phyloP scores from a whole-genome alignment of 495 filamentous ascomycete genomes.

The Coniosporium apollinis region DNA sequence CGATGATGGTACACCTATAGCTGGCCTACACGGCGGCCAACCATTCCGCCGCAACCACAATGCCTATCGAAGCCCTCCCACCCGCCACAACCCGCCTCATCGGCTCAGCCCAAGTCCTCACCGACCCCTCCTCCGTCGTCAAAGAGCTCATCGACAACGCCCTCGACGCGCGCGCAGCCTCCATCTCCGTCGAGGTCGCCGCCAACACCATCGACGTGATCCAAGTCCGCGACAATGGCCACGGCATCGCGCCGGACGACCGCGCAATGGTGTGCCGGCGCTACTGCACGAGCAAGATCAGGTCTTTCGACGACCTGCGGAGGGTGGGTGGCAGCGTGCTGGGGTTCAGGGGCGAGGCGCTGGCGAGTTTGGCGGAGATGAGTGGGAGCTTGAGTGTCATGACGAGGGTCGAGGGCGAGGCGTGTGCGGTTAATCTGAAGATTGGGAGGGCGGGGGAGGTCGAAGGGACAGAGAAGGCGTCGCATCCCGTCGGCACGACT shows the following conservation, averaged over 20 bases:
- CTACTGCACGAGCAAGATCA: conserved; percentile 77
- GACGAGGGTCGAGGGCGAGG: conserved; percentile 54
- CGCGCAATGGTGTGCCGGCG: conserved; percentile 47
- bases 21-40: too few species aligned
- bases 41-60: too few species aligned
- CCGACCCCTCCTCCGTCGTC: conserved; percentile 51
- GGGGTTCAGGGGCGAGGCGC: conserved; percentile 77
- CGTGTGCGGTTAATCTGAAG: conserved; percentile 38
- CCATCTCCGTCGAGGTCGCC: conserved; percentile 55
- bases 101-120: conserved; percentile 55
- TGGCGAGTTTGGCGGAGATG: conserved; percentile 62
- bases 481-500: conserved; percentile 66
- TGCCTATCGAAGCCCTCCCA: conserved; percentile 54
- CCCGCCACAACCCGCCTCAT: conserved; percentile 45
- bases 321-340: conserved; percentile 47
- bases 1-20: too few species aligned
- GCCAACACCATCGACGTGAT: conserved; percentile 60
- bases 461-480: conserved; percentile 25
- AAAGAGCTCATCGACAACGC: conserved; percentile 93
- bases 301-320: conserved; percentile 50
- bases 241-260: conserved; percentile 58
- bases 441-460: conserved; percentile 37
- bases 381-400: conserved; percentile 45
- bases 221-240: conserved; percentile 76
- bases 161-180: conserved; percentile 62